These are phyloP conservation scores for Curvularia sp. DNA, from an alignment of 2,329 filamentous ascomycete genomes.

Conservation along the genomic window DNA sequence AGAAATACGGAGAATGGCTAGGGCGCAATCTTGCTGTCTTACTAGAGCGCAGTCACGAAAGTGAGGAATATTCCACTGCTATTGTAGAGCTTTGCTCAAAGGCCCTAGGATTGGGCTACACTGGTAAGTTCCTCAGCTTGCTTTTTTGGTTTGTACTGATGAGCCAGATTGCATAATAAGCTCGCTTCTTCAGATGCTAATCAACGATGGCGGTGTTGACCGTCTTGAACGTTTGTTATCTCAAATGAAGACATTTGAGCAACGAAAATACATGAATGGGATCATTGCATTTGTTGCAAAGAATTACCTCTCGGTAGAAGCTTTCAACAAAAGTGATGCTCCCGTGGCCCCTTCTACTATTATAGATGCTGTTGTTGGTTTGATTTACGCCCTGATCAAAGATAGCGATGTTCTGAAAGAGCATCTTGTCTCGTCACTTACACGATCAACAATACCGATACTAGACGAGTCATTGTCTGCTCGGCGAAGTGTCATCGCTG, in stretches of 20 bases:
- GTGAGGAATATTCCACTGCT: conserved; percentile 44
- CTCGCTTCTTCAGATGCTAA: conserved; percentile 26
- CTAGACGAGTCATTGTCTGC: conserved; percentile 40
- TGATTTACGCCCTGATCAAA: conserved; percentile 36
- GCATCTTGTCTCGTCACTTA: conserved; percentile 45
- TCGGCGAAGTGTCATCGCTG: conserved; percentile 52
- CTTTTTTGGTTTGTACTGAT: conserved; percentile 6
- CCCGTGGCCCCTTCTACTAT: conserved; percentile 23
- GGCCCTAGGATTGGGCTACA: conserved; percentile 74
- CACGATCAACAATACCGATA: conserved; percentile 48
- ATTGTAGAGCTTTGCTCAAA: conserved; percentile 61
- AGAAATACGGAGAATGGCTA: conserved; percentile 74
- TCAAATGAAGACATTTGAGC: conserved; percentile 58
- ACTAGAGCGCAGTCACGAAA: conserved; percentile 51
- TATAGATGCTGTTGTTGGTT: conserved; percentile 35
- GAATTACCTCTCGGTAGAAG: conserved; percentile 24
- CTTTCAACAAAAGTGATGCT: conserved; percentile 21
- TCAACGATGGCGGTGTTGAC: conserved; percentile 20
- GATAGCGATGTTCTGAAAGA: conserved; percentile 43
- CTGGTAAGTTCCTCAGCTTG: conserved; percentile 53
- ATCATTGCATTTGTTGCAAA: conserved; percentile 39
- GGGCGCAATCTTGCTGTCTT: conserved; percentile 66
- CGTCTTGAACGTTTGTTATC: conserved; percentile 50
- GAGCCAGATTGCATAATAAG: conserved; percentile 32
- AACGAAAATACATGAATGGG: conserved; percentile 54